phyloP scores from a whole-genome alignment of 2,329 filamentous ascomycete species.

The Ophiosphaerella korrae region DNA sequence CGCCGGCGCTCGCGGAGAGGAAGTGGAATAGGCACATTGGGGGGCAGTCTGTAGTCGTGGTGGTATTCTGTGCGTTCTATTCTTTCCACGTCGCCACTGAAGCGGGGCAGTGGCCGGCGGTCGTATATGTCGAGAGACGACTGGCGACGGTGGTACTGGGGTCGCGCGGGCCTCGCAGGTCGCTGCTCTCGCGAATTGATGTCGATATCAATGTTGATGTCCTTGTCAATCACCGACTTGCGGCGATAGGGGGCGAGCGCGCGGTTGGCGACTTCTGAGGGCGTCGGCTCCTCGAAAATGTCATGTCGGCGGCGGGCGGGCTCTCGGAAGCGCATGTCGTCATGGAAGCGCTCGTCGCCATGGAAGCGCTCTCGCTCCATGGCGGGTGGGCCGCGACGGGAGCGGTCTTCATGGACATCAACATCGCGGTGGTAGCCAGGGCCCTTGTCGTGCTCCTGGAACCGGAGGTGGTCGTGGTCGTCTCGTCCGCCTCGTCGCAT shows the following conservation, averaged over 20 bases:
- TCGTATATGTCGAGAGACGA: constrained; percentile 92
- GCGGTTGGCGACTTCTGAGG: constrained; percentile 55
- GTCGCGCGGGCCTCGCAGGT: constrained; percentile 55
- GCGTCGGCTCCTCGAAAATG: constrained; percentile 54
- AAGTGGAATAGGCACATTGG: constrained; percentile 72
- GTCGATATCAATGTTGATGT: constrained; percentile 55
- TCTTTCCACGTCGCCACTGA: constrained; percentile 61
- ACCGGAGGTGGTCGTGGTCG: constrained; percentile 46
- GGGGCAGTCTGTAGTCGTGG: constrained; percentile 66
- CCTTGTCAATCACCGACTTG: constrained; percentile 62
- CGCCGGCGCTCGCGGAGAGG: constrained; percentile 56
- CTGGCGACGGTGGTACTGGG: constrained; percentile 75
- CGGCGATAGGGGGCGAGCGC: constrained; percentile 64
- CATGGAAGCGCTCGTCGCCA: constrained; percentile 60
- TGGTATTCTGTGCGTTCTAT: constrained; percentile 17
- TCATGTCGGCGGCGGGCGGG: constrained; percentile 49
- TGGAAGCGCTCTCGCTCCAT: constrained; percentile 54
- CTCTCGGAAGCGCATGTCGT: constrained; percentile 58
- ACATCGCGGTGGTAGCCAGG: constrained; percentile 49
- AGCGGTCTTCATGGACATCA: constrained; percentile 49
- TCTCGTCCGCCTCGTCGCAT: constrained; percentile 49
- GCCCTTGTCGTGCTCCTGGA: constrained; percentile 53
- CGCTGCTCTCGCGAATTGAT: constrained; percentile 46
- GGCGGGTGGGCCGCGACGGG: constrained; percentile 47
- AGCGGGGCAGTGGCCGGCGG: constrained; percentile 67